Evolutionary conservation across 179 eudicot species (phyloP).

Genomic region (Pouteria campechiana): DNA sequence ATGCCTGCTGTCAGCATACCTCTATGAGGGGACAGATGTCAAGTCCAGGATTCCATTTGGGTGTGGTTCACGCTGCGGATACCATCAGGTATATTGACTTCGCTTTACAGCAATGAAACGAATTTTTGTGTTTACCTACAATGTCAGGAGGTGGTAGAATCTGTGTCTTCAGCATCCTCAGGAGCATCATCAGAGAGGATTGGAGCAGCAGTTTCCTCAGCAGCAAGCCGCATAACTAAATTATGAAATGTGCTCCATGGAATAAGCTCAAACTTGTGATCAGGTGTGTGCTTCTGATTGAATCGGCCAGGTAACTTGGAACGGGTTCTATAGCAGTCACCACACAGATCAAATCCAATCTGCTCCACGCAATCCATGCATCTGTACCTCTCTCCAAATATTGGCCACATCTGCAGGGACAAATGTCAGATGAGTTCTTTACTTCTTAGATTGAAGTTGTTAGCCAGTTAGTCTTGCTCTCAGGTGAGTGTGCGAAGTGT

Average conservation of each 20-base stretch:
- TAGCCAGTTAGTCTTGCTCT: too few species aligned
- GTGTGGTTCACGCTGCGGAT: too few species aligned
- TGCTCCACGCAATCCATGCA: slow-evolving; percentile 56
- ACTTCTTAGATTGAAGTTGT: too few species aligned
- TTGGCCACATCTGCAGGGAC: slow-evolving; percentile 40
- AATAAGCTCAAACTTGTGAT: slow-evolving; percentile 39
- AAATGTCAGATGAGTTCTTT: neutral
- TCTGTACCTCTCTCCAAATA: slow-evolving; percentile 51
- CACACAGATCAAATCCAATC: slow-evolving; percentile 69
- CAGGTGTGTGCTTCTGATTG: slow-evolving; percentile 73
- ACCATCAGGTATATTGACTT: too few species aligned
- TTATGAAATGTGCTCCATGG: slow-evolving; percentile 1
- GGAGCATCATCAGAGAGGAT: neutral
- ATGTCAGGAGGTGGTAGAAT: neutral
- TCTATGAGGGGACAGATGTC: too few species aligned
- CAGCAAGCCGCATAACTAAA: slow-evolving; percentile 7
- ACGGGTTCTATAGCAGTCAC: slow-evolving; percentile 41
- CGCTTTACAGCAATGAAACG: too few species aligned
- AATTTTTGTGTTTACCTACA: too few species aligned
- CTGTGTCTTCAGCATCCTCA: slow-evolving; percentile 1
- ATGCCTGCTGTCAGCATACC: too few species aligned
- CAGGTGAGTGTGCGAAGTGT: too few species aligned
- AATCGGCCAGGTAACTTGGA: slow-evolving; percentile 74
- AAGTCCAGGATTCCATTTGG: too few species aligned
- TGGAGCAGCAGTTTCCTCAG: slow-evolving; percentile 6